Conservation (phyloP, 345 rosid species). For the Toxicodendron radicans region DNA sequence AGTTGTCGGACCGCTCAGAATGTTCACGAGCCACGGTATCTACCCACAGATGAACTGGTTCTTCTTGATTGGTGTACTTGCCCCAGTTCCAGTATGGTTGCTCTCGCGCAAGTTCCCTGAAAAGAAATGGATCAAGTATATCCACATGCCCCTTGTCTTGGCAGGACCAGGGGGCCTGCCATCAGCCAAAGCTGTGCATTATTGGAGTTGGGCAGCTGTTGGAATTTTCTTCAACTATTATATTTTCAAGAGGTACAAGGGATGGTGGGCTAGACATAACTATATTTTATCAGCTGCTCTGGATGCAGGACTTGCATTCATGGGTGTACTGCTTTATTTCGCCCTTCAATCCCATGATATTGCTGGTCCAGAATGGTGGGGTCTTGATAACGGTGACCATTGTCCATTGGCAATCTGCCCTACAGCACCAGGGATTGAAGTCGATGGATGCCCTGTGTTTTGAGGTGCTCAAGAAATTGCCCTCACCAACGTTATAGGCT, state of each 20-base stretch:
- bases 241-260: conserved; percentile 50
- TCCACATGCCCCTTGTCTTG: conserved; percentile 65
- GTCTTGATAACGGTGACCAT: conserved; percentile 50
- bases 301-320: conserved; percentile 78
- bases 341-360: conserved; percentile 50
- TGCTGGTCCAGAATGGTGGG: conserved; percentile 75
- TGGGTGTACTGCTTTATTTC: conserved; percentile 62
- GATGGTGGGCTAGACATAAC: conserved; percentile 77
- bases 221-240: conserved; percentile 71
- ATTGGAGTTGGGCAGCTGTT: conserved; percentile 50
- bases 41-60: conserved; percentile 51
- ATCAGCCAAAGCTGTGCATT: conserved; percentile 63
- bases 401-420: conserved; percentile 59
- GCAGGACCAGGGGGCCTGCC: conserved; percentile 46
- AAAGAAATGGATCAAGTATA: conserved; percentile 35
- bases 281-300: conserved; percentile 74
- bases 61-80: conserved; percentile 47
- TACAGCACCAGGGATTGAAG: conserved; percentile 47
- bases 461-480: conserved; percentile 9
- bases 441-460: conserved; percentile 31
- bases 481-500: not conserved
- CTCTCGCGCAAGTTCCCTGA: conserved; percentile 34
- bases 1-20: conserved; percentile 43
- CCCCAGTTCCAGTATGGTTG: conserved; percentile 44
- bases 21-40: conserved; percentile 44